Evolutionary conservation across 768 basidiomycete genomes (phyloP).

Genomic region (Rhodocollybia butyracea): DNA sequence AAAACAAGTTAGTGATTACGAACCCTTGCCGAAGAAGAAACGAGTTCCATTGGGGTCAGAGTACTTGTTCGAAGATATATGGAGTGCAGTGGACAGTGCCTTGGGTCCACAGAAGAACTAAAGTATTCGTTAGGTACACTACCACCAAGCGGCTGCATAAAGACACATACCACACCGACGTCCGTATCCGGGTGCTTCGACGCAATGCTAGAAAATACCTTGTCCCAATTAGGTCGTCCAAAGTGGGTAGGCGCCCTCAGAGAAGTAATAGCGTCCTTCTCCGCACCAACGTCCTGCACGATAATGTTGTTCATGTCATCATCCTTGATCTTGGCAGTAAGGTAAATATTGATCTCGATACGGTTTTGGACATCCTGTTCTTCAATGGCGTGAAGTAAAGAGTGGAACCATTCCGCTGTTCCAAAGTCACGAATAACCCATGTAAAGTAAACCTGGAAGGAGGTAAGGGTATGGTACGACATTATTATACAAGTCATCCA

Average conservation of each 20-base stretch:
- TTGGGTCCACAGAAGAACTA: slow-evolving; percentile 88
- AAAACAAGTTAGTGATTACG: slow-evolving; percentile 18
- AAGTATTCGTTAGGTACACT: not conserved
- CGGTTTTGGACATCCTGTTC: slow-evolving; percentile 83
- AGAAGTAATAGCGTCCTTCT: slow-evolving; percentile 87
- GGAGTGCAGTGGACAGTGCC: slow-evolving; percentile 65
- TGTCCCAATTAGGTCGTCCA: slow-evolving; percentile 85
- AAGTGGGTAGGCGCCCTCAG: slow-evolving; percentile 91
- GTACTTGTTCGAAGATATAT: slow-evolving; percentile 82
- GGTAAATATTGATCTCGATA: slow-evolving; percentile 93
- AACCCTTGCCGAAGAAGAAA: slow-evolving; percentile 91
- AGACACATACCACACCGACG: slow-evolving; percentile 72
- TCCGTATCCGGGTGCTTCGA: slow-evolving; percentile 88
- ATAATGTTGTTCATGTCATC: slow-evolving; percentile 94
- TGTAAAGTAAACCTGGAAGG: slow-evolving; percentile 71
- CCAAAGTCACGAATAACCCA: slow-evolving; percentile 94
- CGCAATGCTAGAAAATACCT: slow-evolving; percentile 66
- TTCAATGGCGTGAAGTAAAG: slow-evolving; percentile 87
- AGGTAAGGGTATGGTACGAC: not conserved
- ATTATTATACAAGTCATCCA: slow-evolving; percentile 20
- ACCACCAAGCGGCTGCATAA: not conserved
- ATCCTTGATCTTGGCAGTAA: slow-evolving; percentile 87
- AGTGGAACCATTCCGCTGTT: slow-evolving; percentile 88
- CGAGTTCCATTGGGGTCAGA: slow-evolving; percentile 72
- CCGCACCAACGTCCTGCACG: slow-evolving; percentile 89